Percentiles rank a stretch among this genome's conserved stretches.
phyloP scores from a whole-genome alignment of 306 rosid genomes.

The Vigna trinervia region DNA sequence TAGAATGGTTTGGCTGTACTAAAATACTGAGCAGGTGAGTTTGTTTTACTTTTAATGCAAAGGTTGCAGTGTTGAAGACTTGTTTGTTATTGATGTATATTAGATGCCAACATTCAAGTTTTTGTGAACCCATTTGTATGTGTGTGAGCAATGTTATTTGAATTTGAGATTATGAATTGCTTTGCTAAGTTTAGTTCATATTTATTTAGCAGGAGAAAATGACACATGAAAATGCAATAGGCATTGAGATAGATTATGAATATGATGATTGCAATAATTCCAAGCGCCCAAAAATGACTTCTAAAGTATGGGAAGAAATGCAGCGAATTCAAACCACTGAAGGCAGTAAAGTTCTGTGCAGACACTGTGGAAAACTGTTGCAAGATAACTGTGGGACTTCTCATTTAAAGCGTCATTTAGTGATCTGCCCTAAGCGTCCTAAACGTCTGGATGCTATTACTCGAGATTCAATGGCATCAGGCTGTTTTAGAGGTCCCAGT shows the following conservation, averaged over 20 bases:
- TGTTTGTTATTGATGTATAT: neutral
- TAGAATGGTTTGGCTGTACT: conserved; percentile 3
- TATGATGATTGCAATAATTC: conserved; percentile 51
- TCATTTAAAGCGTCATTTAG: conserved; percentile 60
- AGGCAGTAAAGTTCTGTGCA: conserved; percentile 58
- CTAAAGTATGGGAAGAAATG: conserved; percentile 65
- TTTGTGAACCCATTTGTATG: conserved; percentile 3
- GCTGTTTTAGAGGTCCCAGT: conserved; percentile 11
- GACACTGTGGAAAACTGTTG: conserved; percentile 53
- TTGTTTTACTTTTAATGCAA: conserved; percentile 7
- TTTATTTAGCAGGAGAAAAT: conserved; percentile 46
- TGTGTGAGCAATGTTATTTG: neutral
- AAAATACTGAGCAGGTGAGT: neutral
- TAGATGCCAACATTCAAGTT: neutral
- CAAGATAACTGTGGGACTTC: conserved; percentile 67
- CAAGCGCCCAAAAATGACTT: conserved; percentile 55
- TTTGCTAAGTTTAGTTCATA: conserved; percentile 42
- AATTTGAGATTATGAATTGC: conserved; percentile 23
- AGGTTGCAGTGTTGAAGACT: neutral
- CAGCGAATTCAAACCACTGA: conserved; percentile 51
- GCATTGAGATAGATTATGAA: conserved; percentile 47
- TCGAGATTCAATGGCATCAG: conserved; percentile 42
- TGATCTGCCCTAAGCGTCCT: conserved; percentile 57
- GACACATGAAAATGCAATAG: conserved; percentile 46
- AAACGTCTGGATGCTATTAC: conserved; percentile 44